Conservation (phyloP, 106 monocot genomes). For the Acanthochlamys bracteata region DNA sequence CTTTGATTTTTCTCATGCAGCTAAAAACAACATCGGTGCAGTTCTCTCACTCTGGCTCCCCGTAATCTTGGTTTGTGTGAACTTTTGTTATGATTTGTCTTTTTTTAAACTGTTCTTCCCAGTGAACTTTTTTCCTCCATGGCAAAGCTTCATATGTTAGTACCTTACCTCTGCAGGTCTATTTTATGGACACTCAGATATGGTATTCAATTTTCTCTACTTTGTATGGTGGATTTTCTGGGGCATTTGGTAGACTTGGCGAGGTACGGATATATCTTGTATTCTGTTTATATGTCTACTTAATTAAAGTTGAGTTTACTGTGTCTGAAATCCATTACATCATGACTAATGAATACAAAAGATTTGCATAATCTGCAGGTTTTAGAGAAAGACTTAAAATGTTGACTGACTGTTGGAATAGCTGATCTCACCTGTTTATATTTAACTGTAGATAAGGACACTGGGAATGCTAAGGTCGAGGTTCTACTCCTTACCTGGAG, state of each 20-base stretch:
- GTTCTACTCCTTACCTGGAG: constrained; percentile 90
- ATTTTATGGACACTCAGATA: constrained; percentile 99
- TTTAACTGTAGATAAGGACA: constrained; percentile 58
- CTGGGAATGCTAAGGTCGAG: constrained; percentile 94
- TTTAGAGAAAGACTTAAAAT: too few relatives aligned
- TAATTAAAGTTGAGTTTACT: too few relatives aligned
- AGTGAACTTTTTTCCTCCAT: too few relatives aligned
- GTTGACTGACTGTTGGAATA: too few relatives aligned
- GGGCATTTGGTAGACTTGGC: constrained; percentile 91
- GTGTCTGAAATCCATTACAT: too few relatives aligned
- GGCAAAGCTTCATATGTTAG: not conserved
- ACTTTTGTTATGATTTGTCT: too few relatives aligned
- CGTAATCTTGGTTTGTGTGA: constrained; percentile 62
- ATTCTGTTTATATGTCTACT: too few relatives aligned
- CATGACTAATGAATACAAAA: too few relatives aligned
- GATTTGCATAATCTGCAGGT: too few relatives aligned
- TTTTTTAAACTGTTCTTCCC: too few relatives aligned
- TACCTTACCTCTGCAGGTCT: constrained; percentile 48
- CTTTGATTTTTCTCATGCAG: constrained; percentile 35
- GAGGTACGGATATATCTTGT: constrained; percentile 48
- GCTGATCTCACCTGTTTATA: too few relatives aligned
- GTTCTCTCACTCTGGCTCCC: constrained; percentile 84
- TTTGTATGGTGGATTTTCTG: constrained; percentile 84
- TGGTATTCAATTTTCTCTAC: constrained; percentile 99
- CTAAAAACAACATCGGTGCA: constrained; percentile 68